Percentiles rank a stretch among this genome's conserved stretches.
These are phyloP conservation scores for Globisporangium yorkense DNA, from an alignment of 352 stramenopile genomes.

Conservation along the genomic window DNA sequence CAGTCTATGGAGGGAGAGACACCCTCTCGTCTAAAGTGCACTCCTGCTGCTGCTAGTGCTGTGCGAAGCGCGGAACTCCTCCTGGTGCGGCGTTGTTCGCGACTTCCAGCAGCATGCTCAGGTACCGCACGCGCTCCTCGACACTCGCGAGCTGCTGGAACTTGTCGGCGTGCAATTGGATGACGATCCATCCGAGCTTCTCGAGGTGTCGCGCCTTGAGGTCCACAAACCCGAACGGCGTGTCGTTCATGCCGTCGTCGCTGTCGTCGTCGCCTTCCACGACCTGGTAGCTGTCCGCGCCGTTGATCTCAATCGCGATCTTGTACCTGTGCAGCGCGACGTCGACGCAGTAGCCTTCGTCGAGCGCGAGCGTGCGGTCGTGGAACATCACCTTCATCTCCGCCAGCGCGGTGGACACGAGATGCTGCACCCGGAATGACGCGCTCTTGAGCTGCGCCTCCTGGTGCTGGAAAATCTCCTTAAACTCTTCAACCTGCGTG, in stretches of 20 bases:
- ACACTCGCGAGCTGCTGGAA: constrained; percentile 44
- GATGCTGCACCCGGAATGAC: constrained; percentile 51
- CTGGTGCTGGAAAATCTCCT: constrained; percentile 32
- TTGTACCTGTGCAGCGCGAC: constrained; percentile 40
- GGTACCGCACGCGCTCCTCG: constrained; percentile 45
- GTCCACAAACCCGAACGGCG: constrained; percentile 46
- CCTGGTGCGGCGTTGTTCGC: constrained; percentile 23
- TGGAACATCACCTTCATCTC: constrained; percentile 39
- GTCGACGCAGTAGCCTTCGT: constrained; percentile 50
- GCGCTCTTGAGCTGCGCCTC: constrained; percentile 47
- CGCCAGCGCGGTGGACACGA: constrained; percentile 50
- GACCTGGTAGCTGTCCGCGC: constrained; percentile 41
- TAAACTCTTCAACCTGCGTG: constrained; percentile 28
- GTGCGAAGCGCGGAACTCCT: neutral
- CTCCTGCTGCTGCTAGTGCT: constrained; percentile 4
- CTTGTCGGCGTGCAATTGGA: constrained; percentile 47
- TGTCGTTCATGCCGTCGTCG: constrained; percentile 18
- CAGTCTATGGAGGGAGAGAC: neutral
- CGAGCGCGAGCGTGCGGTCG: constrained; percentile 20
- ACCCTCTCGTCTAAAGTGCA: neutral
- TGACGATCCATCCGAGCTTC: constrained; percentile 59
- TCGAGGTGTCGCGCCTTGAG: constrained; percentile 63
- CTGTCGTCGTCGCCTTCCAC: constrained; percentile 23
- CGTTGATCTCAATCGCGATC: constrained; percentile 67
- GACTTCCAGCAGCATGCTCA: constrained; percentile 70